phyloP scores from a whole-genome alignment of 2,329 filamentous ascomycete genomes.

The Stagonosporopsis rhizophila region DNA sequence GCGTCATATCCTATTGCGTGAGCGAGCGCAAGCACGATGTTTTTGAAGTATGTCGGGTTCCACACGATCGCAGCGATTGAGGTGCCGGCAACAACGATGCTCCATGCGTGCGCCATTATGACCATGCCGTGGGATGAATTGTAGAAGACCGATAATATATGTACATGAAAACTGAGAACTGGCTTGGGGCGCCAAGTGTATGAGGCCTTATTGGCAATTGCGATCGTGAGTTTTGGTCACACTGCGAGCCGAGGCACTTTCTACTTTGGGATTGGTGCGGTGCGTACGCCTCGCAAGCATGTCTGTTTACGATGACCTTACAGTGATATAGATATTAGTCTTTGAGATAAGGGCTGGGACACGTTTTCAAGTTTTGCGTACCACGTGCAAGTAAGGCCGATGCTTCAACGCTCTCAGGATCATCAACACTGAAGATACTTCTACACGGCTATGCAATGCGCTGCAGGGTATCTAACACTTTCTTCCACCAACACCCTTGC shows the following conservation, averaged over 20 bases:
- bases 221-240: neutral
- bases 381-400: neutral
- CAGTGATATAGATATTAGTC: neutral
- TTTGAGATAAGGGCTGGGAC: neutral
- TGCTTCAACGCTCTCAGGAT: neutral
- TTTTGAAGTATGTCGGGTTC: conserved; percentile 11
- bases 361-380: neutral
- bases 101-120: conserved; percentile 29
- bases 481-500: neutral
- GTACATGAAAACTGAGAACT: neutral
- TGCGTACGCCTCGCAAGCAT: conserved; percentile 12
- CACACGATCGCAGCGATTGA: conserved; percentile 16
- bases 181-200: neutral
- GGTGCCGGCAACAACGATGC: conserved; percentile 31
- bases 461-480: conserved; percentile 5
- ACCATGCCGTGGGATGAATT: neutral
- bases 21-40: conserved; percentile 2
- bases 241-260: conserved; percentile 11
- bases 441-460: neutral
- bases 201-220: conserved; percentile 1
- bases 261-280: neutral
- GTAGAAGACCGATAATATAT: neutral
- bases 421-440: neutral
- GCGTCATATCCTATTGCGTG: conserved; percentile 35
- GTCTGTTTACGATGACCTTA: neutral